phyloP scores from a whole-genome alignment of 805 yeast genomes.

The Grigorovia humatica region DNA sequence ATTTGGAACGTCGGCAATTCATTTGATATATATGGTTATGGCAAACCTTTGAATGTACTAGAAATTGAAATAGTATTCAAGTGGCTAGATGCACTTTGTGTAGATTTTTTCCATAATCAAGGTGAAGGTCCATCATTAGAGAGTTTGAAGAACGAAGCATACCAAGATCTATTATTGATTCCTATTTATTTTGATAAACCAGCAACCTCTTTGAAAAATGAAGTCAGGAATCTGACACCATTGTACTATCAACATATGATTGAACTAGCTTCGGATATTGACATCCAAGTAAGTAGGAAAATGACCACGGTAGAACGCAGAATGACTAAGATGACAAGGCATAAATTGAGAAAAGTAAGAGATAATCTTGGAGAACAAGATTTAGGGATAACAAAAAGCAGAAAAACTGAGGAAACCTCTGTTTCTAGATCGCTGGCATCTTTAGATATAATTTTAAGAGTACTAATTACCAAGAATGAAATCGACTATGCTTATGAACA shows the following conservation, averaged over 20 bases:
- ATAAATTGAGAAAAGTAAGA: neutral
- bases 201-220: slow-evolving; percentile 38
- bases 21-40: slow-evolving; percentile 35
- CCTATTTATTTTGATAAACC: slow-evolving; percentile 56
- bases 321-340: slow-evolving; percentile 59
- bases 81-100: slow-evolving; percentile 58
- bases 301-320: slow-evolving; percentile 47
- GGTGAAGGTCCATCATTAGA: slow-evolving; percentile 74
- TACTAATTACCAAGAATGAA: slow-evolving; percentile 58
- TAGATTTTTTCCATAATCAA: slow-evolving; percentile 67
- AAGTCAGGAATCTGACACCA: slow-evolving; percentile 41
- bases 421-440: slow-evolving; percentile 29
- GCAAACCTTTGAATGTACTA: slow-evolving; percentile 42
- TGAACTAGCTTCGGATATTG: slow-evolving; percentile 13
- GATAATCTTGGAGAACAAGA: slow-evolving; percentile 22
- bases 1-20: slow-evolving; percentile 29
- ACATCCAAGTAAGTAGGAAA: slow-evolving; percentile 25
- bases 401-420: neutral
- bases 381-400: slow-evolving; percentile 23
- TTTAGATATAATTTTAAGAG: slow-evolving; percentile 64
- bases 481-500: slow-evolving; percentile 47
- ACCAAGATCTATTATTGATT: slow-evolving; percentile 52
- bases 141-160: slow-evolving; percentile 49
- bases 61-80: slow-evolving; percentile 61
- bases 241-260: slow-evolving; percentile 12